Evolutionary conservation across 345 rosid genomes (phyloP).

Genomic region (Dipteronia sinensis): DNA sequence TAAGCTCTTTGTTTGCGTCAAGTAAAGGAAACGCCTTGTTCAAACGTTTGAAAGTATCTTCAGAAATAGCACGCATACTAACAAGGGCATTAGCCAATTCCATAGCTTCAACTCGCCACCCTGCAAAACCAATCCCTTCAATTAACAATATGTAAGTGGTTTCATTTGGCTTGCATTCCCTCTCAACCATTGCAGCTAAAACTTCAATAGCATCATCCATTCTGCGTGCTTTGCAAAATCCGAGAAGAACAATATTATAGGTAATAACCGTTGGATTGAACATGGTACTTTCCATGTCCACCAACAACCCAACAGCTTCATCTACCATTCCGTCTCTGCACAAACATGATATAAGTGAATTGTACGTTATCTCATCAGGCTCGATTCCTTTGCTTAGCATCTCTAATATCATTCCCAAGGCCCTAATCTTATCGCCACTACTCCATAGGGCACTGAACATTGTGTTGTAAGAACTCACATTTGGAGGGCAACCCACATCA

Average conservation of each 20-base stretch:
- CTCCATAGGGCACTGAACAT: slow-evolving; percentile 85
- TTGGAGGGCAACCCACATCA: slow-evolving; percentile 79
- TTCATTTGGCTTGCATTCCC: slow-evolving; percentile 76
- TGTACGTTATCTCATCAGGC: slow-evolving; percentile 79
- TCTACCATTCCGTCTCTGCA: slow-evolving; percentile 88
- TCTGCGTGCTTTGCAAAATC: slow-evolving; percentile 70
- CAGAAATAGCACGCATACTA: slow-evolving; percentile 54
- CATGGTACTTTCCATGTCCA: slow-evolving; percentile 68
- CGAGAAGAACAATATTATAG: slow-evolving; percentile 75
- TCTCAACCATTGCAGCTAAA: slow-evolving; percentile 58
- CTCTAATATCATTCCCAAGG: slow-evolving; percentile 60
- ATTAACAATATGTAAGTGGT: slow-evolving; percentile 65
- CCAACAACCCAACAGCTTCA: slow-evolving; percentile 65
- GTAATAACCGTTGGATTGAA: slow-evolving; percentile 63
- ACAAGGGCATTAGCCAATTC: slow-evolving; percentile 59
- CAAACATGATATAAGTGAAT: slow-evolving; percentile 76
- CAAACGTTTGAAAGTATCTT: slow-evolving; percentile 55
- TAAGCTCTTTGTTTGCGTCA: slow-evolving; percentile 53
- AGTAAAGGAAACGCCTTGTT: slow-evolving; percentile 67
- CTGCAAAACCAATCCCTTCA: slow-evolving; percentile 80
- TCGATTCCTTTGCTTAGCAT: slow-evolving; percentile 63
- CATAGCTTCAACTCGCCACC: slow-evolving; percentile 74
- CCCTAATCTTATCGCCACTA: slow-evolving; percentile 58
- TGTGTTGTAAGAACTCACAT: slow-evolving; percentile 76
- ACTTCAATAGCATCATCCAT: slow-evolving; percentile 67